phyloP scores from a whole-genome alignment of 2,329 filamentous ascomycete genomes.

The Aureobasidium sp. region DNA sequence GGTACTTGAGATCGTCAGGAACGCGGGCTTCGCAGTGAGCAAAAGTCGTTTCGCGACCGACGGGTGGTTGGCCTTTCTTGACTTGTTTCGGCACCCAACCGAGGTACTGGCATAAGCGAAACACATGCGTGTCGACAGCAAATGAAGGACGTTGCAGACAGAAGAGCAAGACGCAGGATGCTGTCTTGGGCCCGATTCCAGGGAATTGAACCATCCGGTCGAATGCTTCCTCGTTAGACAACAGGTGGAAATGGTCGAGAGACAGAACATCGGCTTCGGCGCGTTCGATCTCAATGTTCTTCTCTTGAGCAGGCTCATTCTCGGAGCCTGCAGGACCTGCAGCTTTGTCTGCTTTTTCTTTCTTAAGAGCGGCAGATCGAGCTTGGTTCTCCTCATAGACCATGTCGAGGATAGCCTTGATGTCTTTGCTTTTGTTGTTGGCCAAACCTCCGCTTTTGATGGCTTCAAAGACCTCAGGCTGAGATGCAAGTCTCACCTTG shows the following conservation, averaged over 20 bases:
- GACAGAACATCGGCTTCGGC: conserved; percentile 56
- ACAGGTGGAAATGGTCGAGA: conserved; percentile 53
- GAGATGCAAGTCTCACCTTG: conserved; percentile 53
- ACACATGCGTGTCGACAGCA: conserved; percentile 61
- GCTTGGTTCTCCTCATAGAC: conserved; percentile 62
- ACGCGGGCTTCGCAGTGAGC: conserved; percentile 55
- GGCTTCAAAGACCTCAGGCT: conserved; percentile 57
- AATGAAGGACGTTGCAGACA: conserved; percentile 58
- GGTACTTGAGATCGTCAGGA: conserved; percentile 57
- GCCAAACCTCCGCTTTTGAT: conserved; percentile 67
- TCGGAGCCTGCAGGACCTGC: conserved; percentile 33
- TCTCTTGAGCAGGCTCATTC: conserved; percentile 44
- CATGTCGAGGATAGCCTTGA: conserved; percentile 66
- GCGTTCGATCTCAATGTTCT: conserved; percentile 51
- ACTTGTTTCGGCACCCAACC: conserved; percentile 51
- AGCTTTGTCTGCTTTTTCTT: conserved; percentile 25
- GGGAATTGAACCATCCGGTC: conserved; percentile 51
- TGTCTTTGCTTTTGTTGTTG: conserved; percentile 62
- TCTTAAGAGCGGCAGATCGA: conserved; percentile 46
- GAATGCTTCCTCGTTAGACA: conserved; percentile 52
- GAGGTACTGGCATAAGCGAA: conserved; percentile 55
- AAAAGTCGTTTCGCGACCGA: conserved; percentile 48
- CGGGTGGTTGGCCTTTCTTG: conserved; percentile 37
- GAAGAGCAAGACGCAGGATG: conserved; percentile 58
- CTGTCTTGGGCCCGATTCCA: conserved; percentile 60